Evolutionary conservation across 2,329 filamentous ascomycete genomes (phyloP).

Genomic region (Colletotrichum coccodes): DNA sequence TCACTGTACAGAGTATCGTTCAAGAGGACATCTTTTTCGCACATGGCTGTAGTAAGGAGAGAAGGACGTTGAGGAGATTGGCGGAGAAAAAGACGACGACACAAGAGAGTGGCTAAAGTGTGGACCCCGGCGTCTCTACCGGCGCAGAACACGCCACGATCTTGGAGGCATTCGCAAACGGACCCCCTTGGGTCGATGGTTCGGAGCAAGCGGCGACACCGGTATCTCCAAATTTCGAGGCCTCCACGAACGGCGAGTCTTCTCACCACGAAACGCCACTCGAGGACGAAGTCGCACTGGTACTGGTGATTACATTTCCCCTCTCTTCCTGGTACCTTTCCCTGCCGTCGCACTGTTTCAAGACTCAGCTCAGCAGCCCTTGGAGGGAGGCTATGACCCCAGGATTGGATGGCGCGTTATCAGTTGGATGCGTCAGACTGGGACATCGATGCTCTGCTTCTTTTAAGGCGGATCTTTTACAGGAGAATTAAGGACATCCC

Average conservation of each 20-base stretch:
- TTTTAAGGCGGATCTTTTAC: constrained; percentile 42
- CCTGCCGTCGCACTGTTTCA: constrained; percentile 32
- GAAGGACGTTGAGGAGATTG: too few relatives aligned
- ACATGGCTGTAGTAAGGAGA: too few relatives aligned
- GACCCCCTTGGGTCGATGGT: neutral
- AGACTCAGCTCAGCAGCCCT: constrained; percentile 7
- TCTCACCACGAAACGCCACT: neutral
- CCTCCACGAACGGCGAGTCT: neutral
- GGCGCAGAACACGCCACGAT: neutral
- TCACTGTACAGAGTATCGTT: too few relatives aligned
- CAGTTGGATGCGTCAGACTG: constrained; percentile 31
- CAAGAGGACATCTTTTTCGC: too few relatives aligned
- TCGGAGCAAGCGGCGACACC: neutral
- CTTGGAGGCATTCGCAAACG: neutral
- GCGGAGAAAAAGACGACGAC: too few relatives aligned
- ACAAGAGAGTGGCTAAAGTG: too few relatives aligned
- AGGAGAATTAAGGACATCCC: constrained; percentile 36
- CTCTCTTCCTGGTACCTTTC: constrained; percentile 35
- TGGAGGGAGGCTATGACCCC: constrained; percentile 24
- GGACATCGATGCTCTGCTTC: constrained; percentile 40
- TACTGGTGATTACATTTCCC: neutral
- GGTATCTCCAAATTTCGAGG: neutral
- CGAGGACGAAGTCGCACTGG: neutral
- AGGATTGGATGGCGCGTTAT: neutral
- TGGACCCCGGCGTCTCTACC: too few relatives aligned